Base-by-base conservation (phyloP, 129 eudicot species). In the Chrysanthemum makinoi region DNA sequence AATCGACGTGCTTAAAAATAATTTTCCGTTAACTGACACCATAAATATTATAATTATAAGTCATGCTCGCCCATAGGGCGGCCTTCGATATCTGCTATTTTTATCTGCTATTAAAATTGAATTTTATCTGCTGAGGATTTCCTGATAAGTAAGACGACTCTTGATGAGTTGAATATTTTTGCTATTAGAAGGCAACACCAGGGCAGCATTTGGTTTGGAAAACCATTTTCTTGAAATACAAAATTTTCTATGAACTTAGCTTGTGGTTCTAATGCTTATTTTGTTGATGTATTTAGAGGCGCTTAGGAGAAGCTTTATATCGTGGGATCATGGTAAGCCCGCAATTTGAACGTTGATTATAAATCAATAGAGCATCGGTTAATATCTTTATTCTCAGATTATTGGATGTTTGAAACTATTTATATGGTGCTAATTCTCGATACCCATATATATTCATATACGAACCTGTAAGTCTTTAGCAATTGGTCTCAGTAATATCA, bases 211-310 rank as follows among this genome's bases (percentile, higher is more conserved):
- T 67, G n/a, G 53, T 47, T 54, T 62, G 60, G 72, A 82, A 75
- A 79, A 76, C 90, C 90, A 85, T 85, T 49, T 79, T 74, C 49
- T 72, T 44, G 8, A 44, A 9, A 19, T 73, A 53, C 59, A 66
- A 70, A 18, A 20, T 55, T 53, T n/a, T 43, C 3, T 74, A 59
- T 17, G 17, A 33, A 61, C 3, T 58, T 59, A 3, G 51, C 51
- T 14, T 59, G 48, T 75, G 75, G 39, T 69, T 57, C 46, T 20
- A 20, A 20, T 20, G 22, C 22, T 20, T 20, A 20, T 20, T 20
- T 20, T 20, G 22, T 20, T 20, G 65, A n/a, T 78, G 49, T 75
- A 72, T 85, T 73, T 85, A 73, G 82, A 85, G 62, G 58, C 53
- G 54, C 1, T 60, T 39, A 51, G 56, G 63, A 76, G 76, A 80